phyloP scores from a whole-genome alignment of 352 stramenopile species.

The Phytophthora hibernalis region DNA sequence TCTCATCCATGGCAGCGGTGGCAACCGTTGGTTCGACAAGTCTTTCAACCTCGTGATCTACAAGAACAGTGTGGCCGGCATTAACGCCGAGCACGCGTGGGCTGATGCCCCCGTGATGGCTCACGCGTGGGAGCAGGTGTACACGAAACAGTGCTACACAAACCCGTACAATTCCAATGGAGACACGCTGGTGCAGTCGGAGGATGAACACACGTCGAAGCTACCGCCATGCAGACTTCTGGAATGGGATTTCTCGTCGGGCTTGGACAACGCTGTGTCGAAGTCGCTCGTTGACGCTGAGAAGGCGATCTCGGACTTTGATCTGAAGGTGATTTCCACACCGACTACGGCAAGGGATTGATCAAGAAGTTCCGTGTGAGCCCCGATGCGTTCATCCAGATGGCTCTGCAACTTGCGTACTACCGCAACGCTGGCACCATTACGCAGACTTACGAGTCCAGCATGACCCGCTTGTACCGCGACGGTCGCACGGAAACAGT shows the following conservation, averaged over 20 bases:
- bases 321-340: conserved; percentile 91
- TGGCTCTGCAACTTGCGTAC: conserved; percentile 96
- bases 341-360: conserved; percentile 87
- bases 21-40: conserved; percentile 99
- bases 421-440: conserved; percentile 93
- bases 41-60: conserved; percentile 96
- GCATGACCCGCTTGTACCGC: conserved; percentile 95
- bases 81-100: conserved; percentile 96
- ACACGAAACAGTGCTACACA: conserved; percentile 63
- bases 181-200: conserved; percentile 45
- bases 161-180: conserved; percentile 68
- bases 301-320: conserved; percentile 86
- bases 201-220: conserved; percentile 56
- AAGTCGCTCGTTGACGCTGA: conserved; percentile 64
- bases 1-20: conserved; percentile 86
- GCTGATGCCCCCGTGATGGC: conserved; percentile 90
- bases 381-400: conserved; percentile 96
- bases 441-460: conserved; percentile 97
- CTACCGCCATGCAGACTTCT: conserved; percentile 62
- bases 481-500: conserved; percentile 96
- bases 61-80: conserved; percentile 93
- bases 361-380: conserved; percentile 94
- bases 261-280: conserved; percentile 57
- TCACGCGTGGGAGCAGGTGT: conserved; percentile 84
- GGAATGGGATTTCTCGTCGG: conserved; percentile 67